Percentiles rank a stretch among this genome's conserved stretches.
phyloP scores from a whole-genome alignment of 164 flowering plant species.

The Malania oleifera region DNA sequence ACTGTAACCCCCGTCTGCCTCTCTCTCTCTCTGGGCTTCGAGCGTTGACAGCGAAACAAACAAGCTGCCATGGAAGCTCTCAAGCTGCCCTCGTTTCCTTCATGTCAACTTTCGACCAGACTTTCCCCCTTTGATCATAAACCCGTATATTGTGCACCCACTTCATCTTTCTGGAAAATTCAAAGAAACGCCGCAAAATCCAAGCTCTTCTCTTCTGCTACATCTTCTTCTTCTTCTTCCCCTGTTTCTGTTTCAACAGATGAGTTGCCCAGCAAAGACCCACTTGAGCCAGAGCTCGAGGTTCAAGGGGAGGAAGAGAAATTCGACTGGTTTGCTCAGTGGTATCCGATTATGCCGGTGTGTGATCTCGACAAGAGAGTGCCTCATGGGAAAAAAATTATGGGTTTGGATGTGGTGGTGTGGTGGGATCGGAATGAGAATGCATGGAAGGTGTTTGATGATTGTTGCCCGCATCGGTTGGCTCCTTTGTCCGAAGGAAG shows the following conservation, averaged over 20 bases:
- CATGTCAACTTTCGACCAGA: slow-evolving; percentile 16
- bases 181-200: slow-evolving; percentile 16
- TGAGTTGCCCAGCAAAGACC: slow-evolving; percentile 16
- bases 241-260: slow-evolving; percentile 31
- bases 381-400: slow-evolving; percentile 70
- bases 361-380: slow-evolving; percentile 84
- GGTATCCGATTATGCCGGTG: slow-evolving; percentile 74
- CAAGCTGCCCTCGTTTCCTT: slow-evolving; percentile 19
- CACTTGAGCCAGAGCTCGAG: slow-evolving; percentile 31
- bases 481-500: slow-evolving; percentile 93
- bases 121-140: slow-evolving; percentile 12
- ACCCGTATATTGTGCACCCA: slow-evolving; percentile 20
- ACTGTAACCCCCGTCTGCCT: too few relatives aligned
- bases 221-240: slow-evolving; percentile 26
- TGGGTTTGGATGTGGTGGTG: slow-evolving; percentile 86
- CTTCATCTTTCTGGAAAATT: slow-evolving; percentile 14
- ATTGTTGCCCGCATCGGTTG: slow-evolving; percentile 85
- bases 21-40: neutral
- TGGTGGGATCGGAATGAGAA: slow-evolving; percentile 87
- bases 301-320: slow-evolving; percentile 25
- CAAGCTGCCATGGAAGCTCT: slow-evolving; percentile 35
- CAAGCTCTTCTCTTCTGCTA: slow-evolving; percentile 29
- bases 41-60: neutral
- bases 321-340: slow-evolving; percentile 77
- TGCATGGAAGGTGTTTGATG: slow-evolving; percentile 84